Percentiles rank a stretch among this genome's conserved stretches.
Evolutionary conservation across 1,139 yeast species (phyloP).

Genomic region (Tardiomyces digboiensis): DNA sequence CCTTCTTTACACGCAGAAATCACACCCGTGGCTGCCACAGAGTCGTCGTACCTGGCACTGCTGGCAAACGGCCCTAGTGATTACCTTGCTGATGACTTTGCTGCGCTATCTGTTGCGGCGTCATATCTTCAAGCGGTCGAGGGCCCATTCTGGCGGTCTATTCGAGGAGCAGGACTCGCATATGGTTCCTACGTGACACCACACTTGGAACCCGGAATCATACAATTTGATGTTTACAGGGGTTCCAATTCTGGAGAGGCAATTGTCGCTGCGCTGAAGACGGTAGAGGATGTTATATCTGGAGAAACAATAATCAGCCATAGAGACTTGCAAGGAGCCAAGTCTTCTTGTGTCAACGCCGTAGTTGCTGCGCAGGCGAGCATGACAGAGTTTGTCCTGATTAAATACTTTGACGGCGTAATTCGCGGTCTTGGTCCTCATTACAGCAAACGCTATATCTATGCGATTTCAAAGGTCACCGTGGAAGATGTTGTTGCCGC

Average conservation of each 20-base stretch:
- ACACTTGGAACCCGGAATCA: constrained; percentile 55
- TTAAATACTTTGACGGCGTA: constrained; percentile 55
- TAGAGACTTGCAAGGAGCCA: constrained; percentile 55
- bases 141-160: constrained; percentile 97
- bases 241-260: constrained; percentile 80
- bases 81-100: constrained; percentile 57
- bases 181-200: constrained; percentile 69
- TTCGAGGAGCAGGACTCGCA: constrained; percentile 92
- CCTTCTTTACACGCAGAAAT: constrained; percentile 52
- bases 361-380: constrained; percentile 69
- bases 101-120: constrained; percentile 62
- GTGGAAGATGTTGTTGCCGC: constrained; percentile 46
- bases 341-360: constrained; percentile 37
- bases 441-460: constrained; percentile 34
- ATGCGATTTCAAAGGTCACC: constrained; percentile 32
- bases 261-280: constrained; percentile 53
- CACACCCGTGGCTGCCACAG: constrained; percentile 76
- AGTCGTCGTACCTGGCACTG: constrained; percentile 65
- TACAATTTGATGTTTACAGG: constrained; percentile 62
- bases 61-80: constrained; percentile 56
- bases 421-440: constrained; percentile 64
- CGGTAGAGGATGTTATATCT: constrained; percentile 50
- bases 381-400: constrained; percentile 43
- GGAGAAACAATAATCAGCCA: constrained; percentile 49
- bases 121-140: constrained; percentile 81